Base-by-base conservation (phyloP, 2,329 filamentous ascomycete species). In the Xylaria sp. region DNA sequence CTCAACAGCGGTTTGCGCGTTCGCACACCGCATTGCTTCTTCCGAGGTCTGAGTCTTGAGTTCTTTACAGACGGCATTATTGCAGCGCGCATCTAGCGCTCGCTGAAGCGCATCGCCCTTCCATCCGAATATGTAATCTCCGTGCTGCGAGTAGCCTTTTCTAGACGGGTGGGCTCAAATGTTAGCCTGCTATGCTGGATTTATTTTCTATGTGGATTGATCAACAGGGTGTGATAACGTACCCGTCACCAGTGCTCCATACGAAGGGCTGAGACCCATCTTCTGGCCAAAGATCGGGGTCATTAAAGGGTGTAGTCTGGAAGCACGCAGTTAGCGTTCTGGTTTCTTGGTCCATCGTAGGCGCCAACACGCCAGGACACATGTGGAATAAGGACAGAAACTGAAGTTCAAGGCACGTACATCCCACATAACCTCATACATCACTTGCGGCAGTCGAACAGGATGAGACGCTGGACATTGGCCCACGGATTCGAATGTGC, bases 341-440 rank as follows among this genome's bases (percentile, higher is more conserved):
- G 45, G 5, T 23, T 19, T 4, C 15, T 15, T 23, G 45, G 9
- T 23, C 21, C 6, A n/a, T 15, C 15, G n/a, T n/a, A n/a, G n/a
- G n/a, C n/a, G n/a, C n/a, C n/a, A n/a, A n/a, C n/a, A n/a, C n/a
- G n/a, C n/a, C n/a, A n/a, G n/a, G n/a, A n/a, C n/a, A n/a, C n/a
- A n/a, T n/a, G n/a, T n/a, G n/a, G n/a, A n/a, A n/a, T n/a, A n/a
- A n/a, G n/a, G n/a, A n/a, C n/a, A n/a, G n/a, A n/a, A n/a, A n/a
- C n/a, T n/a, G n/a, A n/a, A n/a, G n/a, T n/a, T 33, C 2, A 12
- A 46, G 8, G 11, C 4, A 58, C 69, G 76, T 56, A 72, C 71
- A 55, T 79, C 76, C 79, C 82, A 89, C 70, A 85, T 82, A 55
- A 86, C 81, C 73, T 88, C 86, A 71, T 80, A 85, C 78, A 89